Percentiles rank a stretch among this genome's conserved stretches.
phyloP scores from a whole-genome alignment of 108 stramenopile genomes.

The Pseudonitzschia pungens region DNA sequence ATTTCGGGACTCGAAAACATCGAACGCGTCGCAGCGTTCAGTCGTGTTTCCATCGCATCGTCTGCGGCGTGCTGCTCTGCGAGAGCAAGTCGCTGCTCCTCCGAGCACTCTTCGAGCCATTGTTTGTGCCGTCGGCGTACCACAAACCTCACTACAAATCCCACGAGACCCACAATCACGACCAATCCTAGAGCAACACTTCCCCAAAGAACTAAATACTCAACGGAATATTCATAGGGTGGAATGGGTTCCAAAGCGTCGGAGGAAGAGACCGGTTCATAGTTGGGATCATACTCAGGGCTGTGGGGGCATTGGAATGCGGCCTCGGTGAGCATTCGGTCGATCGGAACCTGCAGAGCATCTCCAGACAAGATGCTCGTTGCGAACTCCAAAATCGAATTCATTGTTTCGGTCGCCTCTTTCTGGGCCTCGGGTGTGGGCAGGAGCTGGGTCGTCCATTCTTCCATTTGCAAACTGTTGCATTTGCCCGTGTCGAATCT shows the following conservation, averaged over 20 bases:
- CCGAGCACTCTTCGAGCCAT: slow-evolving; percentile 46
- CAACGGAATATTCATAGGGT: slow-evolving; percentile 17
- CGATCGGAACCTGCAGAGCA: slow-evolving; percentile 51
- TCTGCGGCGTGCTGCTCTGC: slow-evolving; percentile 22
- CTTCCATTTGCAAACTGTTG: slow-evolving; percentile 52
- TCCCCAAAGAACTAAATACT: slow-evolving; percentile 45
- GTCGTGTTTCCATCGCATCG: slow-evolving; percentile 26
- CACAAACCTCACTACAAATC: slow-evolving; percentile 25
- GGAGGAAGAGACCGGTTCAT: neutral
- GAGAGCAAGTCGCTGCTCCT: slow-evolving; percentile 5
- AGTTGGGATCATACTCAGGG: slow-evolving; percentile 38
- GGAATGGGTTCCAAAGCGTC: neutral
- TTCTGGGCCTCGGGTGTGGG: slow-evolving; percentile 45
- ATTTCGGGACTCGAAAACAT: slow-evolving; percentile 50
- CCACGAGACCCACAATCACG: slow-evolving; percentile 25
- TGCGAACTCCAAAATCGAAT: slow-evolving; percentile 45
- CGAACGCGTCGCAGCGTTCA: slow-evolving; percentile 47
- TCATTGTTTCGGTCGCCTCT: slow-evolving; percentile 46
- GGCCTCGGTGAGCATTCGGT: slow-evolving; percentile 59
- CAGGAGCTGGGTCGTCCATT: slow-evolving; percentile 43
- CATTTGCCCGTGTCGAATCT: slow-evolving; percentile 52
- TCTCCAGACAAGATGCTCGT: slow-evolving; percentile 33
- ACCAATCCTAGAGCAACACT: slow-evolving; percentile 26
- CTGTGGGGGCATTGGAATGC: slow-evolving; percentile 58
- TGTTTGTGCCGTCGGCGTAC: slow-evolving; percentile 40